These are phyloP conservation scores for Botrytis elliptica DNA, from an alignment of 2,329 filamentous ascomycete genomes.

Conservation along the genomic window DNA sequence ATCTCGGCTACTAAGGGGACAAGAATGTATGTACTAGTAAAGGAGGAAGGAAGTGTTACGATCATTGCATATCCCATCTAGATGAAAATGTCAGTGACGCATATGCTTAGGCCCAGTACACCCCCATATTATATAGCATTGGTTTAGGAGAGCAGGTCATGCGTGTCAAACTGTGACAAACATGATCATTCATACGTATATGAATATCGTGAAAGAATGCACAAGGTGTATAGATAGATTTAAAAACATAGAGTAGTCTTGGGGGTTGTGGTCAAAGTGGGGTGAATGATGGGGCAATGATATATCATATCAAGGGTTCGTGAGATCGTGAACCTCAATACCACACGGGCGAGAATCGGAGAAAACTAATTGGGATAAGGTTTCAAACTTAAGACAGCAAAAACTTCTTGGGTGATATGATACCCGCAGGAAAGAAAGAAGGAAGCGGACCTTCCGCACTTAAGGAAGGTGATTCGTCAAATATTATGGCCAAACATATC, in stretches of 20 bases:
- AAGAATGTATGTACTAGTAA: neutral
- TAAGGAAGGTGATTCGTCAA: neutral
- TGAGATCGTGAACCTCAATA: neutral
- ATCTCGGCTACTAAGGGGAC: neutral
- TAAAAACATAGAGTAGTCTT: neutral
- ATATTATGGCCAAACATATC: neutral
- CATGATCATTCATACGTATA: neutral
- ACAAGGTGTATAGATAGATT: neutral
- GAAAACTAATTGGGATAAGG: neutral
- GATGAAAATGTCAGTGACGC: neutral
- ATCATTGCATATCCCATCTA: conserved; percentile 6
- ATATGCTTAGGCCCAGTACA: neutral
- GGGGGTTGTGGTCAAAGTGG: neutral
- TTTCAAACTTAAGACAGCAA: neutral
- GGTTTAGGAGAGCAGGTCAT: neutral
- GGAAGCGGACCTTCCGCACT: neutral
- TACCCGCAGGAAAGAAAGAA: neutral
- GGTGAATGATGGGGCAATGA: neutral
- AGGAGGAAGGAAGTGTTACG: neutral
- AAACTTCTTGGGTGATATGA: no score
- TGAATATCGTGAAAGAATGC: neutral
- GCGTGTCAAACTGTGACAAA: neutral
- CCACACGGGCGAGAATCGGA: neutral
- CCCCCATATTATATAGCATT: neutral
- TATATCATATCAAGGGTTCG: neutral